Base-by-base conservation (phyloP, 805 yeast species). In the Cyberlindnera maclurae region DNA sequence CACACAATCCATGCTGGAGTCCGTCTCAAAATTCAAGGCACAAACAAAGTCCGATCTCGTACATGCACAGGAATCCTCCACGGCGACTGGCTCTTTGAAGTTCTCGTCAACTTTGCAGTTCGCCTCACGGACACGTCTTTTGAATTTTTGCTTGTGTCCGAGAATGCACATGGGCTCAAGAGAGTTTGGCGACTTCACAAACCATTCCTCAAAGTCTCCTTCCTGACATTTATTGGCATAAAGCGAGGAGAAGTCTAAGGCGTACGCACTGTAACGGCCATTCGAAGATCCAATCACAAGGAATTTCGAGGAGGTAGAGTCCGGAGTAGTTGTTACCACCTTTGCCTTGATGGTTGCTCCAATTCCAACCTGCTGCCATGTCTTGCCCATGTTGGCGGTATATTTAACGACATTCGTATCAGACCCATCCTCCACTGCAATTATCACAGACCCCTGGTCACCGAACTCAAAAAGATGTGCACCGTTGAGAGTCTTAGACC, bases 401-500 rank as follows among this genome's bases (percentile, higher is more conserved):
- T 68, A 86, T 39, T 57, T 63, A 31, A 68, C 59, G 6, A 59
- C 58, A 37, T 66, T 65, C 0, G 55, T 50, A 4, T 51, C 55
- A 4, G 67, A 53, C 13, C 55, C 51, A 26, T 50, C 60, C 28
- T 82, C 79, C n/a, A 75, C 58, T 2, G 85, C 82, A 3, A 82
- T 57, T 13, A 84, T 70, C 10, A 86, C 58, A 51, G 85, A 82
- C 26, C 95, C 96, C 42, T 73, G 75, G 58, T 86, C 94, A 34
- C 90, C 95, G 61, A 77, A 78, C 2, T 77, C 68, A 44, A 73
- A 75, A 3, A 67, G 43, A 29, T 74, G 65, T 3, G 84, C 73
- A 31, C 67, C 70, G 18, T 75, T 73, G 12, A 76, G 49, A 1
- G 77, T 72, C 39, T 64, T 55, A 20, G 60, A 58, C 95, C 95